Evolutionary conservation across 495 filamentous ascomycete species (phyloP).

Genomic region (Trichoderma orchidacearum): DNA sequence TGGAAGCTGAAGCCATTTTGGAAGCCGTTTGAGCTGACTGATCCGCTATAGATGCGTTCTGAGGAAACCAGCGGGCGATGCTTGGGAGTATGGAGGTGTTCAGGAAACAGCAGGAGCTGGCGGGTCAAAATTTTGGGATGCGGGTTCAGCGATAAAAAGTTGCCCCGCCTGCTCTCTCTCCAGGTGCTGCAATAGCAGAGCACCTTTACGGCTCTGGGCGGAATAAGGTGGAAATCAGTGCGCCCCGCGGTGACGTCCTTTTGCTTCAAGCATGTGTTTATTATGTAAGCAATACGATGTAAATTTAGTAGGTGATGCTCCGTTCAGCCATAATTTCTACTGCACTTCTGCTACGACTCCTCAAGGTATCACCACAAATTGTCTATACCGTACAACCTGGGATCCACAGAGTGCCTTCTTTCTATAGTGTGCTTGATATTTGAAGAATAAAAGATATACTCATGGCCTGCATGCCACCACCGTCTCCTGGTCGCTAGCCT

Average conservation of each 20-base stretch:
- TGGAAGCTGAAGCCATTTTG: not conserved
- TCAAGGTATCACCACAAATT: no score
- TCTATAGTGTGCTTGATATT: no score
- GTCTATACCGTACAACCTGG: no score
- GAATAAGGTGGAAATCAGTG: not conserved
- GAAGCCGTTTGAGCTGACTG: not conserved
- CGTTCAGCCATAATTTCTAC: no score
- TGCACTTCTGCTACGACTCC: no score
- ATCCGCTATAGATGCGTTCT: not conserved
- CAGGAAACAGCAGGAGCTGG: not conserved
- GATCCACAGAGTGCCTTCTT: no score
- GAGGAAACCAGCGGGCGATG: not conserved
- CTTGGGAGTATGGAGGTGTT: not conserved
- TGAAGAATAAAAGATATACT: not conserved
- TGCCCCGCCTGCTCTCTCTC: not conserved
- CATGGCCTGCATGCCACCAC: not conserved
- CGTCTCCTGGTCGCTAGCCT: not conserved
- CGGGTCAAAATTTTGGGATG: not conserved
- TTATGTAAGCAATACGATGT: constrained; percentile 1
- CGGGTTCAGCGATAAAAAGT: not conserved
- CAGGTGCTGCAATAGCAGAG: no score
- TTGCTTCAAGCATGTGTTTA: not conserved
- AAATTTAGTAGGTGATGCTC: no score
- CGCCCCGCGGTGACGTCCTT: not conserved
- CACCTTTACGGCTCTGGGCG: no score